phyloP scores from a whole-genome alignment of 2,329 filamentous ascomycete species.

The Proliferodiscus dingleyae region DNA sequence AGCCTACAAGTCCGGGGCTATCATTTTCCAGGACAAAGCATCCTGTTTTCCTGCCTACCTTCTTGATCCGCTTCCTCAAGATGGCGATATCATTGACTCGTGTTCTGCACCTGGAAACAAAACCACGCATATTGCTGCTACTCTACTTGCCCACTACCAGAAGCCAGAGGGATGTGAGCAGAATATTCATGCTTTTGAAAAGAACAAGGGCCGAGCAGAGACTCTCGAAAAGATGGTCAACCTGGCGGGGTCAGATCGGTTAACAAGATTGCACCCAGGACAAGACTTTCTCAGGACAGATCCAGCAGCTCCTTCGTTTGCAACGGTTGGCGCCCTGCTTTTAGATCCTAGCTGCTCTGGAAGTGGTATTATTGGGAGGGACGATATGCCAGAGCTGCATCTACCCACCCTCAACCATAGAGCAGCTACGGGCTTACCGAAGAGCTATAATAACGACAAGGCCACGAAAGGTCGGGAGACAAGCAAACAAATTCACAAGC shows the following conservation, averaged over 20 bases:
- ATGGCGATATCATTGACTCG: constrained; percentile 81
- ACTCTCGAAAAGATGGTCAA: constrained; percentile 82
- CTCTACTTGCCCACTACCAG: constrained; percentile 45
- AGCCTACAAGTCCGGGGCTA: constrained; percentile 69
- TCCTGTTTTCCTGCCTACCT: constrained; percentile 95
- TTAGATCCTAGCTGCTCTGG: constrained; percentile 95
- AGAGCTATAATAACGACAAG: constrained; percentile 24
- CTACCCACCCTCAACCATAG: constrained; percentile 42
- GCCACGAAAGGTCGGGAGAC: constrained; percentile 14
- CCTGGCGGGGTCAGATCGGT: constrained; percentile 62
- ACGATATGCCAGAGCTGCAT: constrained; percentile 67
- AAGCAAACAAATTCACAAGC: constrained; percentile 23
- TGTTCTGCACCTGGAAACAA: constrained; percentile 97
- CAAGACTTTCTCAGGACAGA: constrained; percentile 80
- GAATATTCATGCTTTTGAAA: constrained; percentile 74
- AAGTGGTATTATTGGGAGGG: constrained; percentile 86
- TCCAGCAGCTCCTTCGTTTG: constrained; percentile 56
- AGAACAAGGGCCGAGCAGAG: constrained; percentile 64
- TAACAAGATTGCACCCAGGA: constrained; percentile 64
- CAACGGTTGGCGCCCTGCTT: constrained; percentile 72
- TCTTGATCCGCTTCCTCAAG: constrained; percentile 60
- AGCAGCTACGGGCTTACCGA: constrained; percentile 32
- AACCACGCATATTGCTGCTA: constrained; percentile 84
- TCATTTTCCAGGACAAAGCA: constrained; percentile 94
- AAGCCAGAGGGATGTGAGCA: constrained; percentile 30